phyloP scores from a whole-genome alignment of 306 rosid genomes.

The Citrullus colocynthis region DNA sequence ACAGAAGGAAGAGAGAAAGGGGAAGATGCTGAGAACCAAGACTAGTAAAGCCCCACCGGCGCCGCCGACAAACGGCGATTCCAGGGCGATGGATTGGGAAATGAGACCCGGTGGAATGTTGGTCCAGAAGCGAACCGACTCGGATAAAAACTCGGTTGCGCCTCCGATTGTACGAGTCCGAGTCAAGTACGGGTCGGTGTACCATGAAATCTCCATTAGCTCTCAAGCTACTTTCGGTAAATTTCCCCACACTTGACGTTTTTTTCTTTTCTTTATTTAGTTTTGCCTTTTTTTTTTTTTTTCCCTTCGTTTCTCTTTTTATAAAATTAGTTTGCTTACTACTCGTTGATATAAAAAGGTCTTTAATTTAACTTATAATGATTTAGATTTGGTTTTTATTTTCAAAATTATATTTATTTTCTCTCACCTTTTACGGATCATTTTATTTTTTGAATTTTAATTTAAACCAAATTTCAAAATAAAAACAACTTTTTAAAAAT shows the following conservation, averaged over 20 bases:
- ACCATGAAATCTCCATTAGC: constrained; percentile 43
- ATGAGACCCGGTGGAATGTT: constrained; percentile 85
- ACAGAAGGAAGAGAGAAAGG: not conserved
- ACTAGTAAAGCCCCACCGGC: constrained; percentile 23
- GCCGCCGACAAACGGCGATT: constrained; percentile 7
- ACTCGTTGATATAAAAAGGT: too few species aligned
- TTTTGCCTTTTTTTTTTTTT: not conserved
- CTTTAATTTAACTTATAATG: too few species aligned
- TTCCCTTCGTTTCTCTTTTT: too few species aligned
- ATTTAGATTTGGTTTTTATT: too few species aligned
- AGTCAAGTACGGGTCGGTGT: constrained; percentile 49
- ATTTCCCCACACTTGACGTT: not conserved
- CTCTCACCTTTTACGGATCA: too few species aligned
- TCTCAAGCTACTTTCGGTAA: constrained; percentile 86
- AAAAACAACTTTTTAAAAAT: too few species aligned
- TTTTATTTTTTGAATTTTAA: too few species aligned
- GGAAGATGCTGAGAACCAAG: constrained; percentile 49
- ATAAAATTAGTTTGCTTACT: too few species aligned
- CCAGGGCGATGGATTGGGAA: constrained; percentile 29
- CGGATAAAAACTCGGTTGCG: constrained; percentile 15
- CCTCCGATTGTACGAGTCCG: constrained; percentile 36
- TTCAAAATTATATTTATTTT: too few species aligned
- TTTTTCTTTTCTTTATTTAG: not conserved
- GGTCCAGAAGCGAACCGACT: constrained; percentile 55
- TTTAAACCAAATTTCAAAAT: too few species aligned